Base-by-base conservation (phyloP, 805 yeast species). In the Cyberlindnera xylosilytica region DNA sequence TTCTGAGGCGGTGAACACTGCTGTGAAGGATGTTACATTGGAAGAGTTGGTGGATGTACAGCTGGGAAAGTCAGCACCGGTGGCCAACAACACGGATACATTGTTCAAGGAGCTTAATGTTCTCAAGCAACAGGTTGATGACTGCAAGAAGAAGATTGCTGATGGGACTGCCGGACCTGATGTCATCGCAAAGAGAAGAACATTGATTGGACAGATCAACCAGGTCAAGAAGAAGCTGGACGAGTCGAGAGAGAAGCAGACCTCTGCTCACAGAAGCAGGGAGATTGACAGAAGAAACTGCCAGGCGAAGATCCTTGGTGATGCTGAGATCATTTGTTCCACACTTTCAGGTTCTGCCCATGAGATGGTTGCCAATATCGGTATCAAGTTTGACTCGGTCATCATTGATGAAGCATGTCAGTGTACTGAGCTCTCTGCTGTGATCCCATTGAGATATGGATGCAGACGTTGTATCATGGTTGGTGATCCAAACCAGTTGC, bases 331-430 rank as follows among this genome's bases (percentile, higher is more conserved):
- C 35, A 85, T 91, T 15, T 93, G 98, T 57, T 74, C 97, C 0
- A 91, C 99, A 0, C 68, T 91, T 26, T 90, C 97, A 0, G 98
- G 97, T 22, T 79, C 97, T 4, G 97, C 98, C 0, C 96, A 89
- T 66, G 93, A 87, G 49, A 78, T 88, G 46, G 71, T 91, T 31
- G 80, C 88, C 0, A 73, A 80, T 33, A 66, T 91, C 58, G 80
- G 88, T 9, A 74, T 88, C 56, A 76, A 77, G 33, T 91, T 93
- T 60, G 95, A 86, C 37, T 87, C 95, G 4, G 97, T 93, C 2
- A 82, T 91, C 38, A 83, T 91, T 47, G 99, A 91, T 68, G 99
- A 91, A 63, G 99, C 99, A 2, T 95, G 97, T 52, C 99, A 91
- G 63, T 85, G 96, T 78, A 90, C 93, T 30, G 99, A 91, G 59